Evolutionary conservation across 257 asterid species (phyloP).

Genomic region (Linderniella brevidens): DNA sequence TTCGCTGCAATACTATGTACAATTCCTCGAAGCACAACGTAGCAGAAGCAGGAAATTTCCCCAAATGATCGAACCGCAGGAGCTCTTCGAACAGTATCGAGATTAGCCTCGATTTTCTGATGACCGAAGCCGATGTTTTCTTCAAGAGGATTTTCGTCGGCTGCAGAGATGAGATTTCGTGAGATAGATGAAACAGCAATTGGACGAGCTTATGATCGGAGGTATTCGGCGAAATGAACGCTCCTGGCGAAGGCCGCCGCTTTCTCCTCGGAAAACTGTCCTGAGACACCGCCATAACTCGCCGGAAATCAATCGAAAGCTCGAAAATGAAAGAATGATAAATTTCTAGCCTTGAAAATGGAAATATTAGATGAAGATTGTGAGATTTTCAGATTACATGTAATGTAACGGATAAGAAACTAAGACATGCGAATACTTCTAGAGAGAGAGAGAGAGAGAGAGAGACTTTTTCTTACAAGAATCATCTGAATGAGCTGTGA

Average conservation of each 20-base stretch:
- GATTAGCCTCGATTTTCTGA: constrained; percentile 44
- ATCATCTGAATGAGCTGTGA: too few species aligned
- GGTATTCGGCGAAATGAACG: constrained; percentile 36
- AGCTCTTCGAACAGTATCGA: constrained; percentile 54
- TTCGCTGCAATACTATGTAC: constrained; percentile 50
- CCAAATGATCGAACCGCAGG: constrained; percentile 21
- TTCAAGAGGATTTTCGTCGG: constrained; percentile 33
- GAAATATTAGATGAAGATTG: too few species aligned
- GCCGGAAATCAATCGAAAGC: too few species aligned
- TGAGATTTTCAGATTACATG: too few species aligned
- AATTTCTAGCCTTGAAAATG: too few species aligned
- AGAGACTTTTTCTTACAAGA: too few species aligned
- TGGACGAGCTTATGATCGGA: constrained; percentile 45
- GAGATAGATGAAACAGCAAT: constrained; percentile 39
- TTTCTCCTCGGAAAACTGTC: constrained; percentile 50
- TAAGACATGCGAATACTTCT: too few species aligned
- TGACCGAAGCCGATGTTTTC: constrained; percentile 32
- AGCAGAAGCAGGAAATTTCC: constrained; percentile 42
- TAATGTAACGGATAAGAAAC: too few species aligned
- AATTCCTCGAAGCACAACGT: constrained; percentile 67
- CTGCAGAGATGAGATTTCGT: constrained; percentile 35
- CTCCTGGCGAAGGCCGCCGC: constrained; percentile 52
- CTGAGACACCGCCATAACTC: constrained; percentile 39
- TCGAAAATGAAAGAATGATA: too few species aligned
- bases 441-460: too few species aligned